Percentiles rank a stretch among this genome's conserved stretches.
phyloP scores from a whole-genome alignment of 495 filamentous ascomycete species.

The Trypethelium eluteriae region DNA sequence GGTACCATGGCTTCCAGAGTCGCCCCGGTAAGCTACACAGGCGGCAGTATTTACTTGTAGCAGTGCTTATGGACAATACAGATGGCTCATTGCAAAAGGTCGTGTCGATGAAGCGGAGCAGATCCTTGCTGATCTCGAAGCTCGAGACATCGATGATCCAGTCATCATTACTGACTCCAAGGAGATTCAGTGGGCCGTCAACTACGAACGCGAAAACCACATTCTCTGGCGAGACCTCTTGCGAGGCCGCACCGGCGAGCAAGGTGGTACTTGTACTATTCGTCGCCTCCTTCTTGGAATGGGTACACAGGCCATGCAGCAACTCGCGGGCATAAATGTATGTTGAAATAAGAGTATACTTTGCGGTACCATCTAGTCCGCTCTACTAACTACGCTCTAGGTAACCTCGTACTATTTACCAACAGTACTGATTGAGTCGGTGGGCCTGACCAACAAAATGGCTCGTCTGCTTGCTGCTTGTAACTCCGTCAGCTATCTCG shows the following conservation, averaged over 20 bases:
- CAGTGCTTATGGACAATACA: constrained; percentile 12
- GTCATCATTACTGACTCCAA: constrained; percentile 41
- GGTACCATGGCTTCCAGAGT: constrained; percentile 50
- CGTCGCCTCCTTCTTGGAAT: constrained; percentile 45
- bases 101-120: constrained; percentile 41
- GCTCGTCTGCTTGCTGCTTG: constrained; percentile 46
- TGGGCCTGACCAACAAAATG: constrained; percentile 41
- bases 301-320: constrained; percentile 49
- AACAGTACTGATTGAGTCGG: constrained; percentile 45
- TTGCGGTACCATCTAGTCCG: not conserved
- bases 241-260: constrained; percentile 33
- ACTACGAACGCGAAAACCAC: constrained; percentile 44
- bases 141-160: constrained; percentile 40
- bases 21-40: constrained; percentile 38
- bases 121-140: constrained; percentile 45
- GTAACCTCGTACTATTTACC: constrained; percentile 43
- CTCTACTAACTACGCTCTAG: constrained; percentile 15
- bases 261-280: constrained; percentile 41
- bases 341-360: constrained; percentile 21
- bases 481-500: constrained; percentile 45
- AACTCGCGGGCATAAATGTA: constrained; percentile 45
- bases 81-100: constrained; percentile 45
- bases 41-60: constrained; percentile 22
- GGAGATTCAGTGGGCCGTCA: constrained; percentile 44
- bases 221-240: constrained; percentile 44